Conservation (phyloP, 2,329 filamentous ascomycete genomes). For the Botrytis sinoallii region DNA sequence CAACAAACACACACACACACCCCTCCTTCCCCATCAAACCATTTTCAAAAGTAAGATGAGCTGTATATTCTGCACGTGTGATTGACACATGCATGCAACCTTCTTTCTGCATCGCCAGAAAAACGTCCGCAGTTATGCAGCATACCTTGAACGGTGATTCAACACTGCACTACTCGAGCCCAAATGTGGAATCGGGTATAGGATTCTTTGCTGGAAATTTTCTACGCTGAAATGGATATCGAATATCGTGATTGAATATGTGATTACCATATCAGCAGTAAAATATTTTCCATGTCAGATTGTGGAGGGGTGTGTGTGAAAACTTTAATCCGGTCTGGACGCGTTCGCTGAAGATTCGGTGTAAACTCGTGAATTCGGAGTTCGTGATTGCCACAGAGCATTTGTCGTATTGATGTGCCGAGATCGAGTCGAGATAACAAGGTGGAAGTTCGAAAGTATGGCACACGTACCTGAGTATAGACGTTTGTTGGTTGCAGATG, state of each 20-base stretch:
- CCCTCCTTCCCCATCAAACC: too few relatives aligned
- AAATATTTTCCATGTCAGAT: neutral
- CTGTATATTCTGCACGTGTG: neutral
- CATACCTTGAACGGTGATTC: neutral
- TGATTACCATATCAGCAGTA: neutral
- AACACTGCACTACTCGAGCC: neutral
- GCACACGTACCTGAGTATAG: neutral
- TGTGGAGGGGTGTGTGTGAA: neutral
- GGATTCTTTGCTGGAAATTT: neutral
- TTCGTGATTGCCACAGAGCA: neutral
- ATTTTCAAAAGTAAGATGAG: neutral
- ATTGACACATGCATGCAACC: neutral
- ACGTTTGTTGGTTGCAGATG: neutral
- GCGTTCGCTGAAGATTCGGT: neutral
- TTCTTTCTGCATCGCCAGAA: neutral
- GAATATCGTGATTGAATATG: neutral
- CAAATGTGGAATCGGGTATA: neutral
- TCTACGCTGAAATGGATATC: neutral
- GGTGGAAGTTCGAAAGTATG: neutral
- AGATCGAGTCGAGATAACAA: neutral
- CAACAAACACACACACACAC: neutral
- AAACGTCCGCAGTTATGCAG: neutral
- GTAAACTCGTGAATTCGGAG: neutral
- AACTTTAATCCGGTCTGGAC: neutral
- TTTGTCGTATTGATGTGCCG: neutral